phyloP scores from a whole-genome alignment of 371 early-diverging fungal genomes.

The Mortierella sp. region DNA sequence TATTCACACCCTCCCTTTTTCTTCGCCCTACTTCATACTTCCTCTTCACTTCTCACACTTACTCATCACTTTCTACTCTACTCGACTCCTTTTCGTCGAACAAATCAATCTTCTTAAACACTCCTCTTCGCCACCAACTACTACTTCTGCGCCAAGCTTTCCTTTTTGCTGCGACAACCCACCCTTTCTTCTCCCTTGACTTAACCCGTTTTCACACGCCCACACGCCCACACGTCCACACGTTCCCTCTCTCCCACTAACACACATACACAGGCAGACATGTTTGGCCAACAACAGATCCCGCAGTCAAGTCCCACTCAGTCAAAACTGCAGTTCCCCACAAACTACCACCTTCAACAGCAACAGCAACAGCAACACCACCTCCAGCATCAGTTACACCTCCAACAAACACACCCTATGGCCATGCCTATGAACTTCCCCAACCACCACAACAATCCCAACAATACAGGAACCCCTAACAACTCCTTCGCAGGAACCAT shows the following conservation, averaged over 20 bases:
- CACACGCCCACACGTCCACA: not conserved
- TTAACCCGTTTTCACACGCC: not conserved
- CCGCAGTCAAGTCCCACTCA: slow-evolving; percentile 34
- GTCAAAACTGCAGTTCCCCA: slow-evolving; percentile 48
- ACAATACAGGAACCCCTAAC: slow-evolving; percentile 43
- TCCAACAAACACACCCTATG: slow-evolving; percentile 21
- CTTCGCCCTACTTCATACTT: not conserved
- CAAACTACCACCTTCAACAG: slow-evolving; percentile 50
- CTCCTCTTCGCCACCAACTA: not conserved
- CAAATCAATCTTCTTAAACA: too few species aligned
- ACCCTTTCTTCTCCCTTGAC: not conserved
- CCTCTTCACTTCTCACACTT: not conserved
- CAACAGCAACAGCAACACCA: slow-evolving; percentile 49
- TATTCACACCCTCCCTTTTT: not conserved
- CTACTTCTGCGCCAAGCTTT: not conserved
- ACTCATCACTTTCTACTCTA: too few species aligned
- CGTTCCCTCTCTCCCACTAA: not conserved
- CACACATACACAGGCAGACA: not conserved
- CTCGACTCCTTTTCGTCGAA: not conserved
- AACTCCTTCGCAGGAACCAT: slow-evolving; percentile 52
- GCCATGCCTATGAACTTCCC: slow-evolving; percentile 50
- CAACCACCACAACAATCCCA: slow-evolving; percentile 30
- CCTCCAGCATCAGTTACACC: slow-evolving; percentile 19
- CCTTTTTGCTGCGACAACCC: not conserved
- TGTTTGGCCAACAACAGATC: slow-evolving; percentile 24